Percentiles rank a stretch among this genome's conserved stretches.
phyloP scores from a whole-genome alignment of 768 basidiomycete genomes.

The Lactarius hatsudake region DNA sequence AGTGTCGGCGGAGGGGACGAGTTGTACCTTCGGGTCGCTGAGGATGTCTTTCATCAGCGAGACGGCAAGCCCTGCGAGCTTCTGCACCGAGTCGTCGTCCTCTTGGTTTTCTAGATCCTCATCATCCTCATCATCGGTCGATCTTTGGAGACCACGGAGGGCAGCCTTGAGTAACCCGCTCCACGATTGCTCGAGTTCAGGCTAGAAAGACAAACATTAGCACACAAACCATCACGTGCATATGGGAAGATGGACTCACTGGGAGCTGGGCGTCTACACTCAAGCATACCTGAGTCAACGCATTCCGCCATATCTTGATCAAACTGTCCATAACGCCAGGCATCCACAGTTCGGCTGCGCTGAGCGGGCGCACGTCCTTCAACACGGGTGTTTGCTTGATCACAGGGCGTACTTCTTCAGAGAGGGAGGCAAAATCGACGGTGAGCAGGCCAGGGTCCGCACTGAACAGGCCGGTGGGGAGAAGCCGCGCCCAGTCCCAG shows the following conservation, averaged over 20 bases:
- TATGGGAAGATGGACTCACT: slow-evolving; percentile 39
- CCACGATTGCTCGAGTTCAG: slow-evolving; percentile 56
- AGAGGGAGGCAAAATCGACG: slow-evolving; percentile 48
- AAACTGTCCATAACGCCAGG: slow-evolving; percentile 53
- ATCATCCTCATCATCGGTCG: slow-evolving; percentile 2
- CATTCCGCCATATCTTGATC: slow-evolving; percentile 53
- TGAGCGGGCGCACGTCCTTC: slow-evolving; percentile 56
- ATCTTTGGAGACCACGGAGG: slow-evolving; percentile 45
- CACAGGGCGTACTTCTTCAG: slow-evolving; percentile 47
- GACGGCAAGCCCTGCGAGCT: slow-evolving; percentile 26
- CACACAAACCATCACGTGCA: neutral
- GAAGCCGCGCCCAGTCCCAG: slow-evolving; percentile 49
- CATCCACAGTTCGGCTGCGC: slow-evolving; percentile 51
- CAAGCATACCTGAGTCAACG: slow-evolving; percentile 43
- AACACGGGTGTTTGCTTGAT: slow-evolving; percentile 53
- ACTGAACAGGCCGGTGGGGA: slow-evolving; percentile 55
- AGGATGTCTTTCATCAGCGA: slow-evolving; percentile 23
- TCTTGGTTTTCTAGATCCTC: slow-evolving; percentile 40
- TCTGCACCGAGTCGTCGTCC: slow-evolving; percentile 35
- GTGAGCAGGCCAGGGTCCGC: slow-evolving; percentile 55
- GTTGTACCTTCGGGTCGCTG: slow-evolving; percentile 19
- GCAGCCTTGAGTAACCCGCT: slow-evolving; percentile 51
- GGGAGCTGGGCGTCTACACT: slow-evolving; percentile 46
- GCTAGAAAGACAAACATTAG: slow-evolving; percentile 32
- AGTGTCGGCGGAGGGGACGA: slow-evolving; percentile 18